phyloP scores from a whole-genome alignment of 169 alveolate species.

The Cryptosporidium ryanae region DNA sequence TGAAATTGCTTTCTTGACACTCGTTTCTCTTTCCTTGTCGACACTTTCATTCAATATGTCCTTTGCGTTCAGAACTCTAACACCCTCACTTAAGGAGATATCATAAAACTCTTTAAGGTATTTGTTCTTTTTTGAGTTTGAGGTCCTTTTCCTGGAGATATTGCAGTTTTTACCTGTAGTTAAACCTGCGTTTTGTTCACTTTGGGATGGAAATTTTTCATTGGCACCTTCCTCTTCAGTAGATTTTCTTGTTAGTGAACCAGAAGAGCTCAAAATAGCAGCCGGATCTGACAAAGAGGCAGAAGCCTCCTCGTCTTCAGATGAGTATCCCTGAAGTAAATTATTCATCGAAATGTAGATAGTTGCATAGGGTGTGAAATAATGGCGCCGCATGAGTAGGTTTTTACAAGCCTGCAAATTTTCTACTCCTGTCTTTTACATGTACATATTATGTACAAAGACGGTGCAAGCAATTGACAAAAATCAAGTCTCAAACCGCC shows the following conservation, averaged over 20 bases:
- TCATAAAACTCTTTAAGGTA: slow-evolving; percentile 16
- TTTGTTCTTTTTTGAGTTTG: slow-evolving; percentile 23
- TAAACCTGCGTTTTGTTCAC: background rate
- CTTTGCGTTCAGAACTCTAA: slow-evolving; percentile 11
- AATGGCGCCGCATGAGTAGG: too few species aligned
- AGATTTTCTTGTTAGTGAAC: background rate
- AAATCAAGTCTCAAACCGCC: too few species aligned
- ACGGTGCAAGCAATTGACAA: background rate
- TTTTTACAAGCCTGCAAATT: too few species aligned
- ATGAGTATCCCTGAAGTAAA: background rate
- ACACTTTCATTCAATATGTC: background rate
- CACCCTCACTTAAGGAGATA: background rate
- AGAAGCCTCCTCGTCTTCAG: background rate
- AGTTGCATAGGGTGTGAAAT: too few species aligned
- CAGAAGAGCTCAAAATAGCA: too few species aligned
- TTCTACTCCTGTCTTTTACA: too few species aligned
- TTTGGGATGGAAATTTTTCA: background rate
- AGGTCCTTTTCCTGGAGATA: slow-evolving; percentile 1
- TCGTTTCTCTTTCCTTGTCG: background rate
- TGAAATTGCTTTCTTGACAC: background rate
- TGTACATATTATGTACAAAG: background rate
- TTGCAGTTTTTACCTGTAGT: background rate
- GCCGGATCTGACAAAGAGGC: too few species aligned
- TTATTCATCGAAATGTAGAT: background rate
- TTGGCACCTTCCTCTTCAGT: background rate